Evolutionary conservation across 2,329 filamentous ascomycete species (phyloP).

Genomic region (Fusarium sp.): DNA sequence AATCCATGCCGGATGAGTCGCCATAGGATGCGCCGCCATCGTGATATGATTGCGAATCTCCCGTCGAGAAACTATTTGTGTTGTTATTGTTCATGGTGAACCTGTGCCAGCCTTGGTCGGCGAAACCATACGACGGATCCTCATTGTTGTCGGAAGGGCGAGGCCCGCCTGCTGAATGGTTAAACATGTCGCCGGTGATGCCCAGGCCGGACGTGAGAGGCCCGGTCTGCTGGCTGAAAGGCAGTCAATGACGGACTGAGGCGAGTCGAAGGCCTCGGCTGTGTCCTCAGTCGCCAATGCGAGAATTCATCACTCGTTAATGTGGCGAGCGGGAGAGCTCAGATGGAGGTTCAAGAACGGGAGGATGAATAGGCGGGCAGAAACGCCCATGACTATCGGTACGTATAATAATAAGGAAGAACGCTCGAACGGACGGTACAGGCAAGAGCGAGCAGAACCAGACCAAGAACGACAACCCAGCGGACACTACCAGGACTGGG

Average conservation of each 20-base stretch:
- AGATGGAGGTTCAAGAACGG: slow-evolving; percentile 47
- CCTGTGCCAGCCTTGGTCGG: slow-evolving; percentile 48
- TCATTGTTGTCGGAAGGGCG: slow-evolving; percentile 45
- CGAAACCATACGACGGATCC: slow-evolving; percentile 46
- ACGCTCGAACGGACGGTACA: slow-evolving; percentile 11
- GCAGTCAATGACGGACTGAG: slow-evolving; percentile 51
- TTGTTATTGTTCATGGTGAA: slow-evolving; percentile 43
- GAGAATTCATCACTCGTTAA: slow-evolving; percentile 51
- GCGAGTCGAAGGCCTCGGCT: slow-evolving; percentile 53
- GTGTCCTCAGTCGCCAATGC: slow-evolving; percentile 49
- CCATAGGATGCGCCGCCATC: slow-evolving; percentile 42
- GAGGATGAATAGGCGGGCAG: slow-evolving; percentile 47
- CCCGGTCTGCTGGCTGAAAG: slow-evolving; percentile 49
- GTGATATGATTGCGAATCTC: slow-evolving; percentile 41
- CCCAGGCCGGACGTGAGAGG: slow-evolving; percentile 47
- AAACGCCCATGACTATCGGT: slow-evolving; percentile 51
- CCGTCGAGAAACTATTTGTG: slow-evolving; percentile 37
- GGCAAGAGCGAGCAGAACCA: slow-evolving; percentile 34
- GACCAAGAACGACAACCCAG: slow-evolving; percentile 11
- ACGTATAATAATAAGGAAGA: slow-evolving; percentile 42
- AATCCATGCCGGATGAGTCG: slow-evolving; percentile 51
- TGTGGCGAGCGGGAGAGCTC: slow-evolving; percentile 48
- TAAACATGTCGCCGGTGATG: slow-evolving; percentile 52
- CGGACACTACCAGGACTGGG: slow-evolving; percentile 28
- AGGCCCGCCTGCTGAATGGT: slow-evolving; percentile 48